Evolutionary conservation across 2,329 filamentous ascomycete genomes (phyloP), one percentile per base, ranked within the genome.

Genomic region (Alternaria ethzedia): DNA sequence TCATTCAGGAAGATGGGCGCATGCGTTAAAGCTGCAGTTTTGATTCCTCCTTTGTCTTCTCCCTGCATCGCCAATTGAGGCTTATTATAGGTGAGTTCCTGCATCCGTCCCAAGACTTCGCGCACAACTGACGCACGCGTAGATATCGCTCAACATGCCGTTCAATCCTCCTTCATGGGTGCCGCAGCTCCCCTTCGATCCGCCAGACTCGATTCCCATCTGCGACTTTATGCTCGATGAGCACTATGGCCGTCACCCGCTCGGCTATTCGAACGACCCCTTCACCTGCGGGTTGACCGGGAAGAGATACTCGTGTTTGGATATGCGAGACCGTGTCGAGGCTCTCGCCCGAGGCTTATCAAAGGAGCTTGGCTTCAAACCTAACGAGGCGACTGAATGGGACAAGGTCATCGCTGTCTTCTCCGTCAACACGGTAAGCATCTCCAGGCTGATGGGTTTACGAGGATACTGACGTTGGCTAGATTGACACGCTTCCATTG

Each of bases 321-420:
- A 95, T 70, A 86, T 93, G 47, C 86, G 86, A 54, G 84, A 89
- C 60, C 86, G 91, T 21, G 86, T 91, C 10, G 89, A 93, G 26
- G 84, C 82, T 57, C 84, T 96, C 21, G 86, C 92, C 15, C 86
- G 90, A 61, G 90, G 87, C 21, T 81, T 96, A 32, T 86, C 87
- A 44, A 89, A 91, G 75, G 88, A 92, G 66, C 85, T 96, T 63
- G 89, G 87, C 46, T 94, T 92, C 86, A 79, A 85, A 49, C 88
- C 90, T 8, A 90, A 92, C 69, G 79, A 88, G 60, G 92, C 90
- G 12, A 87, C 88, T 0, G 91, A 94, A 76, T 96, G 90, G 90
- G 92, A 96, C 73, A 93, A 94, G 78, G 91, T 94, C 23, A 83
- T 93, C 51, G 90, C 85, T 5, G 83, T 94, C 26, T 96, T 92